Evolutionary conservation across 2,329 filamentous ascomycete species (phyloP).

Genomic region (Fusarium sp.): DNA sequence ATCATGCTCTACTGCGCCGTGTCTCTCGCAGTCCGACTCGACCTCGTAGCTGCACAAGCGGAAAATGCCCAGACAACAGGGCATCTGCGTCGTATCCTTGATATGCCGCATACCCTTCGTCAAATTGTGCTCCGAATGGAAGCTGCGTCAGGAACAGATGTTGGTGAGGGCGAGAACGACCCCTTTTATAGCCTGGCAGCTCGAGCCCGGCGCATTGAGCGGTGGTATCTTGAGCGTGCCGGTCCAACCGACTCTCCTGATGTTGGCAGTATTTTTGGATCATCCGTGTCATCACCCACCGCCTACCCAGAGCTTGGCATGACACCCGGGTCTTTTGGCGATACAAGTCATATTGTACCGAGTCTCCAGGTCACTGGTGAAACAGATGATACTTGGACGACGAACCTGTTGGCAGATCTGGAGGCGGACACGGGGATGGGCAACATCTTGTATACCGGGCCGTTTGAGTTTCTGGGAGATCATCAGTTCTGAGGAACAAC

Average conservation of each 20-base stretch:
- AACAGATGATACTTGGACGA: slow-evolving; percentile 34
- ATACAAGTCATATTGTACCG: slow-evolving; percentile 21
- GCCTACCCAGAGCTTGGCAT: slow-evolving; percentile 24
- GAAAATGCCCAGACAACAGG: slow-evolving; percentile 45
- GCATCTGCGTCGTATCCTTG: slow-evolving; percentile 50
- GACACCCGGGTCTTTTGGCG: slow-evolving; percentile 23
- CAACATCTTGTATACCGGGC: slow-evolving; percentile 39
- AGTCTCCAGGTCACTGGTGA: slow-evolving; percentile 35
- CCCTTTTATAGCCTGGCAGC: slow-evolving; percentile 46
- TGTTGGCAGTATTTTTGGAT: slow-evolving; percentile 31
- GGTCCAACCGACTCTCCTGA: slow-evolving; percentile 36
- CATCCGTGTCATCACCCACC: slow-evolving; percentile 30
- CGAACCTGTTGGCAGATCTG: slow-evolving; percentile 35
- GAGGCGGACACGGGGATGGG: slow-evolving; percentile 37
- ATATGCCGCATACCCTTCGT: slow-evolving; percentile 49
- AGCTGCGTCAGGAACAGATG: slow-evolving; percentile 32
- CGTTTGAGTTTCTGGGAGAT: slow-evolving; percentile 42
- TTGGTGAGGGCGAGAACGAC: slow-evolving; percentile 33
- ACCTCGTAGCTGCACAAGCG: slow-evolving; percentile 49
- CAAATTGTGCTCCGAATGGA: slow-evolving; percentile 51
- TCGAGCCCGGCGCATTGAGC: slow-evolving; percentile 41
- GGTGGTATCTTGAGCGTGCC: slow-evolving; percentile 41
- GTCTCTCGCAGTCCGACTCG: slow-evolving; percentile 50
- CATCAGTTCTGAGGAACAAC: slow-evolving; percentile 3
- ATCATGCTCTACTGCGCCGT: slow-evolving; percentile 52